These are phyloP conservation scores for Nitzschia sp. DNA, from an alignment of 108 stramenopile species.

Conservation along the genomic window DNA sequence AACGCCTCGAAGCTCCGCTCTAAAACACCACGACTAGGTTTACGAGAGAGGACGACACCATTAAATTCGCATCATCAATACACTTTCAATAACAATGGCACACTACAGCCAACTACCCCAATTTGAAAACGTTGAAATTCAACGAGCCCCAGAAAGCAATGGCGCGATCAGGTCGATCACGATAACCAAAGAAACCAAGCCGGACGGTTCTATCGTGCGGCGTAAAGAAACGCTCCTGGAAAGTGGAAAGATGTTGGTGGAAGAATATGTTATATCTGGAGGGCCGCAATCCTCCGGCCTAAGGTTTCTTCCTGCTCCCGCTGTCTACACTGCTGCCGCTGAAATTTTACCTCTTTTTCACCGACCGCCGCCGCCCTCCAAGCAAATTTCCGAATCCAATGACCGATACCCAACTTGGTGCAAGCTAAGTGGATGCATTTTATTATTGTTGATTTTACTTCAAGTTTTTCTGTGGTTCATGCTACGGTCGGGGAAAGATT, in stretches of 20 bases:
- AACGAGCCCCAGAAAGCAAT: not conserved
- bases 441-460: not conserved
- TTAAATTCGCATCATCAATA: constrained; percentile 1
- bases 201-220: constrained; percentile 11
- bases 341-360: not conserved
- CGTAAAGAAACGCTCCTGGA: not conserved
- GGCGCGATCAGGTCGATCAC: constrained; percentile 4
- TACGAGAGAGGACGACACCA: no score
- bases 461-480: constrained; percentile 8
- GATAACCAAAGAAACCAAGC: constrained; percentile 7
- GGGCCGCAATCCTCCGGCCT: not conserved
- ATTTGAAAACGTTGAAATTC: constrained; percentile 14
- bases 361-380: no score
- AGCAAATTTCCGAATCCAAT: no score
- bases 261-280: not conserved
- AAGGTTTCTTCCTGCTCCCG: not conserved
- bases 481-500: not conserved
- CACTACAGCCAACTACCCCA: constrained; percentile 15
- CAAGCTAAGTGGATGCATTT: not conserved
- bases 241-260: constrained; percentile 3
- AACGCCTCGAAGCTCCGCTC: no score
- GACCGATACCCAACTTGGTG: not conserved
- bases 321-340: not conserved
- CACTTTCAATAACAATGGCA: constrained; percentile 2
- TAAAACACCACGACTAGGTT: no score